phyloP scores from a whole-genome alignment of 345 rosid species.

The Abelmoschus esculentus region DNA sequence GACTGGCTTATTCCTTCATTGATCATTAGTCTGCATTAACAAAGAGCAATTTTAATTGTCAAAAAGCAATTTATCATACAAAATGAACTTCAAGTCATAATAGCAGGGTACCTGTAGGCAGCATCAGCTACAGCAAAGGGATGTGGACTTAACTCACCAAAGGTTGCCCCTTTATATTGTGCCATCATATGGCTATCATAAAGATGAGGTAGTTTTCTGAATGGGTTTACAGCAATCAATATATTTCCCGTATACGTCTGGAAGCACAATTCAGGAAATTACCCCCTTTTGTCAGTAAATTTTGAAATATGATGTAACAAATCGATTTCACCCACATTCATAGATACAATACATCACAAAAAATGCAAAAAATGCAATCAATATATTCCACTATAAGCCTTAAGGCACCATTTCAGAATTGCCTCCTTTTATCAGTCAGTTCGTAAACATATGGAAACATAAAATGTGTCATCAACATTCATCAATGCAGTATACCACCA shows the following conservation, averaged over 20 bases:
- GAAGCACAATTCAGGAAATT: slow-evolving; percentile 23
- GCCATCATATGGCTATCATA: slow-evolving; percentile 93
- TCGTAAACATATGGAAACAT: slow-evolving; percentile 5
- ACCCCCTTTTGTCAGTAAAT: slow-evolving; percentile 7
- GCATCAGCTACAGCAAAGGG: slow-evolving; percentile 98
- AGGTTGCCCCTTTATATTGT: slow-evolving; percentile 85
- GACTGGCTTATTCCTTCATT: slow-evolving; percentile 85
- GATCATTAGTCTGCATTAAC: slow-evolving; percentile 70
- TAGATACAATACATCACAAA: slow-evolving; percentile 6
- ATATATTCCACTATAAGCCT: slow-evolving; percentile 91
- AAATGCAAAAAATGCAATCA: slow-evolving; percentile 30
- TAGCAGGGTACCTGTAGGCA: slow-evolving; percentile 65
- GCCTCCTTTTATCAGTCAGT: slow-evolving; percentile 4
- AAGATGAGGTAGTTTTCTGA: slow-evolving; percentile 84
- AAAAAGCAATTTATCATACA: slow-evolving; percentile 8
- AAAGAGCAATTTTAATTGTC: slow-evolving; percentile 11
- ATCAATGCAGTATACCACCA: slow-evolving; percentile 2
- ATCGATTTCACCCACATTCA: slow-evolving; percentile 8
- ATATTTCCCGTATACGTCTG: slow-evolving; percentile 96
- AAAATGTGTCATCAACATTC: slow-evolving; percentile 5
- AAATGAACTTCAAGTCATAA: slow-evolving; percentile 2
- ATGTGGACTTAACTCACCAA: slow-evolving; percentile 97
- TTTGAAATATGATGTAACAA: neutral
- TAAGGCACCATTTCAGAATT: slow-evolving; percentile 25
- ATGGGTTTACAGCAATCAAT: slow-evolving; percentile 96